Percentiles rank a stretch among this genome's conserved stretches.
Conservation (phyloP, 139 green algal genomes). For the Raphidocelis subcapitata region DNA sequence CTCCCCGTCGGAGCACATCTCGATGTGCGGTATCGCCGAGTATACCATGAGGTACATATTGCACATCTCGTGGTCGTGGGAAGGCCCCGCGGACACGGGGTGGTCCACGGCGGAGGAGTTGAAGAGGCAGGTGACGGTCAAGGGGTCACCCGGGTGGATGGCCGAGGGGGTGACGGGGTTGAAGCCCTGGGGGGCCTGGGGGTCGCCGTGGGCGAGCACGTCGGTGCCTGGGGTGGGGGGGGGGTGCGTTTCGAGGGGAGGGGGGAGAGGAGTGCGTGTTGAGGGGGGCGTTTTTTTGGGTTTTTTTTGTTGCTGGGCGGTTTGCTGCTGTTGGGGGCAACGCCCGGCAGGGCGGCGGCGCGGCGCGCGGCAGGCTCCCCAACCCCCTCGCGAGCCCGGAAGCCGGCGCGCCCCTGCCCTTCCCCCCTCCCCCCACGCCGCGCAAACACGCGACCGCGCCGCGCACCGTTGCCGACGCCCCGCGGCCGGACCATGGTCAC, state of each 20-base stretch:
- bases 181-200: constrained; percentile 72
- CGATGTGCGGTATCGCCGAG: constrained; percentile 38
- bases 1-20: constrained; percentile 35
- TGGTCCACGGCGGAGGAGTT: constrained; percentile 45
- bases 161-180: constrained; percentile 40
- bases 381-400: no score
- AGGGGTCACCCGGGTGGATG: constrained; percentile 46
- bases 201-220: constrained; percentile 28
- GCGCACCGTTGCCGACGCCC: background rate
- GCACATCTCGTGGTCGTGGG: constrained; percentile 88
- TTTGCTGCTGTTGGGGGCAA: no score
- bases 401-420: no score
- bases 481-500: background rate
- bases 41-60: constrained; percentile 89
- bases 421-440: no score
- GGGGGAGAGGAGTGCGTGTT: no score
- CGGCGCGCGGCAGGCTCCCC: no score
- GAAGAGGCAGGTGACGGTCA: constrained; percentile 78
- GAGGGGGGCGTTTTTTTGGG: no score
- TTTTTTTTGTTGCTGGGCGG: no score
- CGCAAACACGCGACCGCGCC: no score
- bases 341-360: background rate
- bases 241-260: no score
- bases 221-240: constrained; percentile 18
- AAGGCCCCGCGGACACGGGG: constrained; percentile 39